Conservation (phyloP, 306 rosid genomes). For the Ziziphus jujuba region DNA sequence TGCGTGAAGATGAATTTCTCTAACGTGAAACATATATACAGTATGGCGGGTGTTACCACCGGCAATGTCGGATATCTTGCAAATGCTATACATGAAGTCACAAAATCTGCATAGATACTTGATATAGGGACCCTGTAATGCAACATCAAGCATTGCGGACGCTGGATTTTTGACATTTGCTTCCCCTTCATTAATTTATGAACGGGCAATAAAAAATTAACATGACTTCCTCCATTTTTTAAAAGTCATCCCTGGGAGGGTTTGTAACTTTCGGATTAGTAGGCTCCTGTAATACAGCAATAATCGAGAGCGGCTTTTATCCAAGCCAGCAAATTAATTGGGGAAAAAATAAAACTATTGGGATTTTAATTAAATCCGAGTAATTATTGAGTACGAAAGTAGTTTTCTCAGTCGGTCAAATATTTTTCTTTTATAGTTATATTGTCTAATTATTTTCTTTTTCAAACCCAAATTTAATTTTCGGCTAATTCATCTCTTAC, state of each 20-base stretch:
- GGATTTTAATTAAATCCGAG: background rate
- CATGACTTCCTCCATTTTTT: constrained; percentile 10
- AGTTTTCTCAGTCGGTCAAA: too few species aligned
- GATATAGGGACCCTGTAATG: constrained; percentile 5
- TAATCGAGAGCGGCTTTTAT: background rate
- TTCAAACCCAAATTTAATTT: too few species aligned
- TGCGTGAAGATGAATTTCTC: background rate
- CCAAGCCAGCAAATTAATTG: background rate
- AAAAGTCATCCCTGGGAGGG: too few species aligned
- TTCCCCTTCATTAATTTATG: background rate
- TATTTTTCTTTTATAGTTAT: too few species aligned
- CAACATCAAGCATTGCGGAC: background rate
- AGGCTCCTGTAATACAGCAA: constrained; percentile 14
- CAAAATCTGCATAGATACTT: constrained; percentile 52
- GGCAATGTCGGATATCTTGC: constrained; percentile 81
- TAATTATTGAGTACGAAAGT: too few species aligned
- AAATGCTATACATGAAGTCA: constrained; percentile 84
- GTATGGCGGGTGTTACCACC: constrained; percentile 93
- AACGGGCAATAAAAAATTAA: constrained; percentile 14
- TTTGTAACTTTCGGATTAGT: background rate
- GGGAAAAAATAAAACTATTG: background rate
- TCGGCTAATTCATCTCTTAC: too few species aligned
- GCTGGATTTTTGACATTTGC: background rate
- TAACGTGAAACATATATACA: constrained; percentile 24
- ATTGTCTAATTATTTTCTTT: too few species aligned